These are phyloP conservation scores for Pseudogymnoascus sp. DNA, from an alignment of 2,329 filamentous ascomycete species.

Conservation along the genomic window DNA sequence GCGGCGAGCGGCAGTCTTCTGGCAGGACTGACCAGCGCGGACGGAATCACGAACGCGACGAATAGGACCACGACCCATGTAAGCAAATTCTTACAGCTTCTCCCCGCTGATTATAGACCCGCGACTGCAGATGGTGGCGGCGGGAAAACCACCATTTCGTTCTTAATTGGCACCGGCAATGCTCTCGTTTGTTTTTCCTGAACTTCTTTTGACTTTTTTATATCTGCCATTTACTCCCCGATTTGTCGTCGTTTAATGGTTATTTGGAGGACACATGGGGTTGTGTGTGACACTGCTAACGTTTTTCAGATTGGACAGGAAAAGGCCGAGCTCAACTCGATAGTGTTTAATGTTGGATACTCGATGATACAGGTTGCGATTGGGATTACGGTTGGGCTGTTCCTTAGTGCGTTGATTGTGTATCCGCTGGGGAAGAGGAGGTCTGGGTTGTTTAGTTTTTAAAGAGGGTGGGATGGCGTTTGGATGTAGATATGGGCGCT, in stretches of 20 bases:
- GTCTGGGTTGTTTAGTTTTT: conserved; percentile 34
- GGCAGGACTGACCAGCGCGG: conserved; percentile 47
- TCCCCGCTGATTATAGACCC: neutral
- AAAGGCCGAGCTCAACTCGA: conserved; percentile 25
- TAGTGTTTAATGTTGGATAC: conserved; percentile 32
- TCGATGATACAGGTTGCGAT: conserved; percentile 35
- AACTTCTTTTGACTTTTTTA: conserved; percentile 12
- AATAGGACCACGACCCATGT: conserved; percentile 8
- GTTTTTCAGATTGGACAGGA: neutral
- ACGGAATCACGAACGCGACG: conserved; percentile 38
- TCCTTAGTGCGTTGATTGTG: conserved; percentile 31
- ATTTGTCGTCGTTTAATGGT: conserved; percentile 9
- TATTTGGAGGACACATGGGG: conserved; percentile 11
- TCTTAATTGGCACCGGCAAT: neutral
- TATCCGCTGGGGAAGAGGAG: conserved; percentile 34
- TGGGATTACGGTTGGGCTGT: conserved; percentile 34
- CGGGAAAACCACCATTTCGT: neutral
- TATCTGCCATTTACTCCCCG: conserved; percentile 2
- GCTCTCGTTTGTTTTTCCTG: conserved; percentile 14
- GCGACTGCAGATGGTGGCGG: neutral
- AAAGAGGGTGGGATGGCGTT: neutral
- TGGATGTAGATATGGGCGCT: neutral
- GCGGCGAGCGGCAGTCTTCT: conserved; percentile 51
- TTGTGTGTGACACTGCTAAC: neutral
- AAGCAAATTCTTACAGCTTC: conserved; percentile 1